Evolutionary conservation across 495 filamentous ascomycete genomes (phyloP), one percentile per base, ranked within the genome.

Genomic region (Tuber aestivum): DNA sequence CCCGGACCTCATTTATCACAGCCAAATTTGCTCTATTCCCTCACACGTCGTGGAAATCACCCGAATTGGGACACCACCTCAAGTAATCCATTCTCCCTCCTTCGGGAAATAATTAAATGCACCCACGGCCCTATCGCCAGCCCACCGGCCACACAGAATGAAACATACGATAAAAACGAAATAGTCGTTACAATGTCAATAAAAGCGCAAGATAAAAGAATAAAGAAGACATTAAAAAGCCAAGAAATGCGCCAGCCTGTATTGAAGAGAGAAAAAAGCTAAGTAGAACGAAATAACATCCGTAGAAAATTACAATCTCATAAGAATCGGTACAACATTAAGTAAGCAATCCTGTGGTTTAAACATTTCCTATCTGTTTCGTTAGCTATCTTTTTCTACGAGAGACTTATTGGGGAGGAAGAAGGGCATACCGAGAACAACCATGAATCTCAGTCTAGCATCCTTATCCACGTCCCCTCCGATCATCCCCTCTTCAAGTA

Each of bases 381-480:
- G 27, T 65, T 35, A 65, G 56, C 14, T 35, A 65, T 18, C 27
- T 65, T 65, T 3, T 5, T 10, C 35, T 8, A n/a, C 23, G 50
- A 50, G 1, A 50, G 45, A 61, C 3, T 3, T 9, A 65, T 35
- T 20, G 18, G 10, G 10, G 21, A 42, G 41, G 7, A 70, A 32
- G 61, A 41, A 37, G 70, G 72, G 76, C 83, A 85, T 83, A 83
- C 86, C 86, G 82, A 88, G 84, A 48, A 88, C 87, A 71, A 89
- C 87, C 87, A 89, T 89, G 77, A 89, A 89, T 82, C 87, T 83
- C 82, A 89, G 82, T 75, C 84, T 84, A 35, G 84, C 86, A 73
- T 88, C 87, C 41, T 85, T 85, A 32, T 84, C 85, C 50, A 82
- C 83, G 69, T 84, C 81, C 16, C 85, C 81, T 12, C 83, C 84